Percentiles rank a stretch among this genome's conserved stretches.
phyloP scores from a whole-genome alignment of 139 green algal species.

The Zygnema circumcarinatum region DNA sequence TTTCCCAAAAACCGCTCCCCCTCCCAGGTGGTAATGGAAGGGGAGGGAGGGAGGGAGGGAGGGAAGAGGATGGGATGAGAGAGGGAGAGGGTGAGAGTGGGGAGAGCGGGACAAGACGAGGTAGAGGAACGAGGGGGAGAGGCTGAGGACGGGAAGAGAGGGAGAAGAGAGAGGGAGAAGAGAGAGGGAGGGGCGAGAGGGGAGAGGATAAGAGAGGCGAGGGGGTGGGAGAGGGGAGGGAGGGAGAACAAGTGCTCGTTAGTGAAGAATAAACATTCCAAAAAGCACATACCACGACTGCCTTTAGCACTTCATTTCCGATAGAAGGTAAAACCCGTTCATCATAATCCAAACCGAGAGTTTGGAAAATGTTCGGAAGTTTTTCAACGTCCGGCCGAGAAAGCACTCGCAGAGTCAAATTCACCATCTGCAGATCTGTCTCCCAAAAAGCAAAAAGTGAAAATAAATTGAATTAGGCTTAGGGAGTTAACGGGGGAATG shows the following conservation, averaged over 20 bases:
- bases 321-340: slow-evolving; percentile 98
- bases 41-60: no score
- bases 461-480: background rate
- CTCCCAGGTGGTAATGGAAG: no score
- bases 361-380: slow-evolving; percentile 89
- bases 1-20: no score
- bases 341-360: slow-evolving; percentile 94
- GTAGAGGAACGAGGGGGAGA: no score
- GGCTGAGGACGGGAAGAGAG: no score
- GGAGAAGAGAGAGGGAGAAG: slow-evolving; percentile 12
- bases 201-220: no score
- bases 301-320: slow-evolving; percentile 98
- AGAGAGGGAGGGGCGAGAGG: background rate
- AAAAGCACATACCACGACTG: slow-evolving; percentile 83
- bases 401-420: slow-evolving; percentile 94
- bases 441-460: background rate
- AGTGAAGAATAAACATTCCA: slow-evolving; percentile 24
- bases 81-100: no score
- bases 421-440: slow-evolving; percentile 99
- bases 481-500: no score
- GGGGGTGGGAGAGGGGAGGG: no score
- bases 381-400: slow-evolving; percentile 85
- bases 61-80: no score
- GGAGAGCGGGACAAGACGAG: no score
- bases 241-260: no score